Evolutionary conservation across 495 filamentous ascomycete species (phyloP).

Genomic region (Cladorrhinum samala): DNA sequence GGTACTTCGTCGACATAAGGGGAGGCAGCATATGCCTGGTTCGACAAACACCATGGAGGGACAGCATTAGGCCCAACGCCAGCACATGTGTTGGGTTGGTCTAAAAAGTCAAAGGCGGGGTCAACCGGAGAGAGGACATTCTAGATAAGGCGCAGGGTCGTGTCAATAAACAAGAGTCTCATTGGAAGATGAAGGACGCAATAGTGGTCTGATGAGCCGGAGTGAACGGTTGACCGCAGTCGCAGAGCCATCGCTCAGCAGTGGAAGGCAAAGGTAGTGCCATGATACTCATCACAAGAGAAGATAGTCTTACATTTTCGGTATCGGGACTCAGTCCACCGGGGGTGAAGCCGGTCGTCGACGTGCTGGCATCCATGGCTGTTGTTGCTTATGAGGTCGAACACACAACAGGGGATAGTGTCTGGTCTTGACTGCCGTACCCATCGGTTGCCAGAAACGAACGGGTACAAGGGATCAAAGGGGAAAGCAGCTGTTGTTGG

Average conservation of each 20-base stretch:
- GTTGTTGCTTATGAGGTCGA: neutral
- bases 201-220: neutral
- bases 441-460: neutral
- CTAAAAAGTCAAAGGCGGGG: conserved; percentile 1
- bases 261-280: neutral
- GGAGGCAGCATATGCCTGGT: neutral
- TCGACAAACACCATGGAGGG: conserved; percentile 6
- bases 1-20: conserved; percentile 5
- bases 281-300: neutral
- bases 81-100: neutral
- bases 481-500: neutral
- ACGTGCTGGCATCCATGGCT: conserved; percentile 2
- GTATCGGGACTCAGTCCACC: neutral
- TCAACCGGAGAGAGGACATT: neutral
- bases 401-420: conserved; percentile 1
- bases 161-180: neutral
- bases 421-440: neutral
- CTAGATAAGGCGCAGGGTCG: neutral
- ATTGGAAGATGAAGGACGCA: neutral
- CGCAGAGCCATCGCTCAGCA: neutral
- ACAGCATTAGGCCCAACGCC: neutral
- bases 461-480: neutral
- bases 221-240: neutral
- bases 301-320: neutral
- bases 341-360: neutral